A percentile compares a stretch with the other conserved stretches of the same genome.
phyloP scores from a whole-genome alignment of 2,329 filamentous ascomycete species.

The Clonostachys rosea region DNA sequence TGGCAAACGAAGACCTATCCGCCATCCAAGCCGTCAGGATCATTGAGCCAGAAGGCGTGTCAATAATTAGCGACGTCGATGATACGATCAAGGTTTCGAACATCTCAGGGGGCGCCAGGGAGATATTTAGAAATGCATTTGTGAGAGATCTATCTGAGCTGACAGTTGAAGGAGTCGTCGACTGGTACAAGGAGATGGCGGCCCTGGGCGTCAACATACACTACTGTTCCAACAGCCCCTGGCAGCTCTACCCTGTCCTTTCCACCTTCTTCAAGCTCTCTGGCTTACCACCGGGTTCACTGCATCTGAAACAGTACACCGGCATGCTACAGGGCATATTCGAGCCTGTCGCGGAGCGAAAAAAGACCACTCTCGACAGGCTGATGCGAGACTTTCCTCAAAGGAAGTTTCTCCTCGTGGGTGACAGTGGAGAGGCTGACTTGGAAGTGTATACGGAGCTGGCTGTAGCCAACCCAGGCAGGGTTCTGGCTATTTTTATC shows the following conservation, averaged over 20 bases:
- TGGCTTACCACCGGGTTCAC: constrained; percentile 79
- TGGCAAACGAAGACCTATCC: constrained; percentile 82
- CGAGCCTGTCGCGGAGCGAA: constrained; percentile 91
- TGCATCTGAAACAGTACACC: constrained; percentile 93
- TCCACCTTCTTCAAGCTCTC: constrained; percentile 79
- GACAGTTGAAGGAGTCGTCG: constrained; percentile 78
- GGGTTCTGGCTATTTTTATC: constrained; percentile 86
- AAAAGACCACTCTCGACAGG: constrained; percentile 81
- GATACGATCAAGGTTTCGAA: constrained; percentile 97
- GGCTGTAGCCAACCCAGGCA: constrained; percentile 76
- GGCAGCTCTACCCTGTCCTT: constrained; percentile 91
- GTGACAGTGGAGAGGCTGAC: constrained; percentile 95
- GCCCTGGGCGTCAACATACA: constrained; percentile 83
- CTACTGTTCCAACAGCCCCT: constrained; percentile 98
- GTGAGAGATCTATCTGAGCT: constrained; percentile 79
- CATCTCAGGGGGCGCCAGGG: constrained; percentile 78
- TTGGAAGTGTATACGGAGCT: constrained; percentile 95
- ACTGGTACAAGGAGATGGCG: constrained; percentile 81
- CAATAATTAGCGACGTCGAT: constrained; percentile 94
- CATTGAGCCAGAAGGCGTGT: constrained; percentile 75
- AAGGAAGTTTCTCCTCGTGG: constrained; percentile 84
- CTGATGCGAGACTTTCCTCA: constrained; percentile 87
- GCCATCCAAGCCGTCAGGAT: constrained; percentile 73
- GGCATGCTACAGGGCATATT: constrained; percentile 98
- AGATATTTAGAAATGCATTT: constrained; percentile 96